Percentiles rank a stretch among this genome's conserved stretches.
phyloP scores from a whole-genome alignment of 139 green algal genomes.

The Bryopsis sp. region DNA sequence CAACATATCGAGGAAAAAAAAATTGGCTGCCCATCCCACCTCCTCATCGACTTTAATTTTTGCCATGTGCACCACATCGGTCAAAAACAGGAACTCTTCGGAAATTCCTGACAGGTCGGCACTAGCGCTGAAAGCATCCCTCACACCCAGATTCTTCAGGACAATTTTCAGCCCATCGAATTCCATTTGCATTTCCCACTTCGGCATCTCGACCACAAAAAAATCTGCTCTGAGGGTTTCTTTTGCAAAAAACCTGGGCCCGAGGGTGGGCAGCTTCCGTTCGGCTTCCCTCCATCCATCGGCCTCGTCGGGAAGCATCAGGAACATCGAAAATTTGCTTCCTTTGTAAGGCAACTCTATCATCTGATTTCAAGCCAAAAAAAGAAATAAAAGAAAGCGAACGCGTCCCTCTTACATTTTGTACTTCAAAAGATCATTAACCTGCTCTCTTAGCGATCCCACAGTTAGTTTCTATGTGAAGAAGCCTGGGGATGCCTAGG shows the following conservation, averaged over 20 bases:
- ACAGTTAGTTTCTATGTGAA: too few relatives aligned
- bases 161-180: neutral
- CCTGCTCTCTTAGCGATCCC: too few relatives aligned
- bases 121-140: neutral
- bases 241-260: neutral
- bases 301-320: neutral
- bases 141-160: neutral
- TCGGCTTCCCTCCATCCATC: neutral
- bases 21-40: too few relatives aligned
- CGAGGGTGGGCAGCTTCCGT: neutral
- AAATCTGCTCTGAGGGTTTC: neutral
- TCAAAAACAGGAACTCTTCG: neutral
- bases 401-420: too few relatives aligned
- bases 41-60: constrained; percentile 15
- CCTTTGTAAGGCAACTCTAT: neutral
- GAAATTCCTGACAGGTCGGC: neutral
- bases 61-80: neutral
- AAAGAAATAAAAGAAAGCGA: too few relatives aligned
- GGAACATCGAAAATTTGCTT: neutral
- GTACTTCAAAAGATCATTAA: too few relatives aligned
- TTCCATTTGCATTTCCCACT: neutral
- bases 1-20: too few relatives aligned
- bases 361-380: too few relatives aligned
- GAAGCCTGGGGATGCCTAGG: too few relatives aligned
- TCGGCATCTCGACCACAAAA: neutral